Evolutionary conservation across 2,329 filamentous ascomycete genomes (phyloP), one percentile per base, ranked within the genome.

Genomic region (Aspergillus pseudoglaucus): DNA sequence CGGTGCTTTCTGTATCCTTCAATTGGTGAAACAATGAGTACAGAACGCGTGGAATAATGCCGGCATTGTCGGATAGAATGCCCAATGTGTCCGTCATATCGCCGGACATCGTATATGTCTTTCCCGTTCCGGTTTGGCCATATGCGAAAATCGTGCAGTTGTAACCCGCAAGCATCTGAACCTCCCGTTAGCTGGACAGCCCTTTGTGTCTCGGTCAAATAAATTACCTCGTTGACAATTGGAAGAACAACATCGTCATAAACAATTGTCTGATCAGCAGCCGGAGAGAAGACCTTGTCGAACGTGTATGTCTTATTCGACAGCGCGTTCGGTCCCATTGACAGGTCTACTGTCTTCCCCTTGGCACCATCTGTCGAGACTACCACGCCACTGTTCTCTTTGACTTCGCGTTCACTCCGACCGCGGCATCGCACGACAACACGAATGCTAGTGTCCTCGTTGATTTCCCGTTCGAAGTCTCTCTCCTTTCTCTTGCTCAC

Each of bases 91-190:
- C 88, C 12, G 81, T 88, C 82, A 98, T 96, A 67, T 98, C 91
- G 47, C 93, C 93, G 0, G 91, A 95, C 93, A 98, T 98, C 20
- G 93, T 98, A 69, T 98, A 98, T 12, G 93, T 98, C 69, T 98
- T 98, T 59, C 93, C 93, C 0, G 93, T 98, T 40, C 93, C 93
- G 0, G 93, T 98, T 68, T 98, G 93, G 22, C 93, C 93, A 66
- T 98, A 98, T 30, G 93, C 93, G 61, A 98, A 98, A 51, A 98
- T 95, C 4, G 93, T 98, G 72, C 93, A 98, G 68, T 98, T 98
- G 73, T 88, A 97, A 45, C 93, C 93, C 20, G 84, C 80, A 38
- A 98, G 79, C 78, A 97, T 95, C 89, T 95, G 7, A 14, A 18
- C 6, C 10, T 30, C 25, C 25, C 9, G 8, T 10, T 10, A 49